Base-by-base conservation (phyloP, 495 filamentous ascomycete species). In the Aspergillus diversus region DNA sequence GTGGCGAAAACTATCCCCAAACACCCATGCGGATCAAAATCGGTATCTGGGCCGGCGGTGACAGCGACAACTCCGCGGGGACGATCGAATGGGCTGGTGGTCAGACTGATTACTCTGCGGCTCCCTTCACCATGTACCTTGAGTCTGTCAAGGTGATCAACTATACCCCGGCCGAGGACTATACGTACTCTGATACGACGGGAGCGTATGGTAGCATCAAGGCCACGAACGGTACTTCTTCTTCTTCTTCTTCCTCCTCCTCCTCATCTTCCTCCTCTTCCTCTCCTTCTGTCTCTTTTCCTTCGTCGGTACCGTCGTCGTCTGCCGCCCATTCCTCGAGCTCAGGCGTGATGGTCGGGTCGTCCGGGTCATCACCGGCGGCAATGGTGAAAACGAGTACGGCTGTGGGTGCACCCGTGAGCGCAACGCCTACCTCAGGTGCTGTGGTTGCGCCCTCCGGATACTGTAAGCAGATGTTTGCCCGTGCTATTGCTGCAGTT, bases 11-110 rank as follows among this genome's bases (percentile, higher is more conserved):
- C 72, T 99, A 88, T 77, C 95, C 95, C 7, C 95, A 97, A 79
- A 93, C 92, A 0, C 93, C 93, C 5, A 92, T 92, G 88, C 82
- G 87, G 57, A 73, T 95, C 70, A 89, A 89, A 72, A 82, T 96
- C 60, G 92, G 93, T 50, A 82, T 86, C 53, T 96, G 93, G 93
- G 83, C 86, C 61, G 92, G 89, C 68, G 92, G 92, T 59, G 92
- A 93, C 69, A 76, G 88, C 1, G 73, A 73, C 67, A 90, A 92
- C 68, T 64, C 85, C 4, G 72, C 81, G 57, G 77, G 80, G 62
- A 84, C 77, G 27, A 75, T 83, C 63, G 69, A 89, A 59, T 94
- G 91, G 91, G 90, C 91, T 48, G 90, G 90, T 47, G 91, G 91
- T 47, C 64, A 78, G 59, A 90, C 87, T 3, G 85, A 91, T 71